Evolutionary conservation across 2,329 filamentous ascomycete species (phyloP).

Genomic region (Pseudogymnoascus verrucosus): DNA sequence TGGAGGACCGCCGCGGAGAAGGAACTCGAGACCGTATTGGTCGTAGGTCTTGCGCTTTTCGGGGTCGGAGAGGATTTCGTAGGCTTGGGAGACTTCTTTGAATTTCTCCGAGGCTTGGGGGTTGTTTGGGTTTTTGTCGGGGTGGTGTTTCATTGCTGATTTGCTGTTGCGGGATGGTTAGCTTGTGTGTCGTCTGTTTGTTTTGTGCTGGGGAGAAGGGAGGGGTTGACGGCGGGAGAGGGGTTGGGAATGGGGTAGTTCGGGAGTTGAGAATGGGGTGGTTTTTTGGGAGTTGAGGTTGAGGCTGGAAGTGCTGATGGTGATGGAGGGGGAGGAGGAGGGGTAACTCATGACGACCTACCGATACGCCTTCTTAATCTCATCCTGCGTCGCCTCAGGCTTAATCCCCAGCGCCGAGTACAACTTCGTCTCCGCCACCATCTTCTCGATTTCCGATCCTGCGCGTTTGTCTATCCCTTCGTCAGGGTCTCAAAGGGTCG

Average conservation of each 20-base stretch:
- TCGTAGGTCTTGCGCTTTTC: conserved; percentile 97
- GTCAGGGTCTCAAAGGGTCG: background rate
- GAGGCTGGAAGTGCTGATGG: background rate
- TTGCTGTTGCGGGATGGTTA: conserved; percentile 46
- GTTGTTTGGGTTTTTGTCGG: conserved; percentile 96
- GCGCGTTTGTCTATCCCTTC: background rate
- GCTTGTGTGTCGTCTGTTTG: background rate
- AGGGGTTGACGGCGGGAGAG: background rate
- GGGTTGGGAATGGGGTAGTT: no score
- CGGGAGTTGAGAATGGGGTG: no score
- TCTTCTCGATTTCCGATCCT: conserved; percentile 34
- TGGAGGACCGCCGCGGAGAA: conserved; percentile 71
- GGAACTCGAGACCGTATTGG: conserved; percentile 86
- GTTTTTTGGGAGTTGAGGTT: no score
- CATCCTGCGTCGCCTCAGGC: conserved; percentile 75
- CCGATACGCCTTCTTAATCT: conserved; percentile 95
- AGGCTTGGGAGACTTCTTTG: conserved; percentile 95
- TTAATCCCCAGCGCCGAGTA: conserved; percentile 81
- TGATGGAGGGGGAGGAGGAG: background rate
- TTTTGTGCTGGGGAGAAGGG: background rate
- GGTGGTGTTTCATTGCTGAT: conserved; percentile 83
- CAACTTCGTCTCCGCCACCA: conserved; percentile 93
- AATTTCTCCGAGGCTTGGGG: conserved; percentile 83
- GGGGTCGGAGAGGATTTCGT: conserved; percentile 94
- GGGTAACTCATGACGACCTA: conserved; percentile 35